A percentile compares a stretch with the other conserved stretches of the same genome.
These are phyloP conservation scores for Corylus heterophylla DNA, from an alignment of 306 rosid species.

Conservation along the genomic window DNA sequence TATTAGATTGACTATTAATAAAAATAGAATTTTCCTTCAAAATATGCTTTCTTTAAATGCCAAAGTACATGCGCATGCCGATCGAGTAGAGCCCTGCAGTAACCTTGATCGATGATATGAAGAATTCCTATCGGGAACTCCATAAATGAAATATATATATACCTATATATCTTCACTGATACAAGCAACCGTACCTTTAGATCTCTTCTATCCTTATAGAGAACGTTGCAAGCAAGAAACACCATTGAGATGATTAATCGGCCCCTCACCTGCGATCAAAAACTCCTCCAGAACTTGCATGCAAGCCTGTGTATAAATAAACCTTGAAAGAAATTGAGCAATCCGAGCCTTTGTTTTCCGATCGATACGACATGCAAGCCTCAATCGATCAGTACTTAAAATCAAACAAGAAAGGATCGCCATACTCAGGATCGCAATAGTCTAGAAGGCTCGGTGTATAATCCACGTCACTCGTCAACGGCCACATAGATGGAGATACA, in stretches of 20 bases:
- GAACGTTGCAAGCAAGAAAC: not conserved
- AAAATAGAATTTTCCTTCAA: not conserved
- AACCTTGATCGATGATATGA: not conserved
- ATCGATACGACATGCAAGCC: not conserved
- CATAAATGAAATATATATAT: too few relatives aligned
- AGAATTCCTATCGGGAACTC: not conserved
- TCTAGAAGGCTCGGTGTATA: slow-evolving; percentile 65
- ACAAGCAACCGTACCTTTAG: slow-evolving; percentile 13
- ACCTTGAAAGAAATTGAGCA: not conserved
- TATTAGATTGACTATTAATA: not conserved
- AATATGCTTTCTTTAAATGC: not conserved
- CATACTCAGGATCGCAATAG: slow-evolving; percentile 77
- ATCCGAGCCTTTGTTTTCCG: not conserved
- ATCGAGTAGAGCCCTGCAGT: not conserved
- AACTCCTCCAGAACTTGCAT: slow-evolving; percentile 13
- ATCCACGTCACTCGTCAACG: slow-evolving; percentile 52
- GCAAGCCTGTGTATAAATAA: slow-evolving; percentile 16
- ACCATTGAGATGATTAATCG: not conserved
- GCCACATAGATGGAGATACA: slow-evolving; percentile 68
- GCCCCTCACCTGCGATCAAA: not conserved
- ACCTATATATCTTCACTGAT: not conserved
- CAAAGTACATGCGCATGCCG: not conserved
- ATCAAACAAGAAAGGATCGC: slow-evolving; percentile 70
- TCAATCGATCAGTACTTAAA: slow-evolving; percentile 26
- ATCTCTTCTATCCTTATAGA: slow-evolving; percentile 1